phyloP scores from a whole-genome alignment of 2,329 filamentous ascomycete species.

The Diplocarpon mali region DNA sequence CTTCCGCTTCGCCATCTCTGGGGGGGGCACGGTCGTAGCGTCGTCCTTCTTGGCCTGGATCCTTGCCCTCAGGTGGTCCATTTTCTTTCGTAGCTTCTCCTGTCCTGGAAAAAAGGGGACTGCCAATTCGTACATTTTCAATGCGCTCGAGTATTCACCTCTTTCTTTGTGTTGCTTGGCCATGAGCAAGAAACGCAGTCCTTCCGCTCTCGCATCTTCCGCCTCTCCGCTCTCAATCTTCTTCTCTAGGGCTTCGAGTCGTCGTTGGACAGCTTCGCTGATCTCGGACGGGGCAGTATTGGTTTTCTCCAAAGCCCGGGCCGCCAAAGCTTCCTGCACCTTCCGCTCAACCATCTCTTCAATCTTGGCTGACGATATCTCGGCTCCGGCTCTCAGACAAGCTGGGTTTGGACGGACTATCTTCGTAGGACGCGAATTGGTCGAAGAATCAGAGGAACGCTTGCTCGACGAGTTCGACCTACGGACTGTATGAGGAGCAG shows the following conservation, averaged over 20 bases:
- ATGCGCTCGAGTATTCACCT: slow-evolving; percentile 65
- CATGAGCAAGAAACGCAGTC: slow-evolving; percentile 76
- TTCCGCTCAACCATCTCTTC: slow-evolving; percentile 90
- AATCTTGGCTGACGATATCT: slow-evolving; percentile 62
- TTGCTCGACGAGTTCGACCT: slow-evolving; percentile 25
- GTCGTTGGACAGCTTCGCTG: slow-evolving; percentile 66
- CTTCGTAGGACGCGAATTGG: slow-evolving; percentile 36
- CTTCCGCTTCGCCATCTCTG: slow-evolving; percentile 10
- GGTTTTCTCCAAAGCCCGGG: slow-evolving; percentile 51
- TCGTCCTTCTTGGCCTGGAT: slow-evolving; percentile 32
- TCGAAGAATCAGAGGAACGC: slow-evolving; percentile 23
- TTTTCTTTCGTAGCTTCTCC: slow-evolving; percentile 62
- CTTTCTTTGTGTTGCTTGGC: slow-evolving; percentile 81
- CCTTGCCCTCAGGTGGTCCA: slow-evolving; percentile 47
- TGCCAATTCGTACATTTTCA: slow-evolving; percentile 80
- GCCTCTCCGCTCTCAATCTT: slow-evolving; percentile 58
- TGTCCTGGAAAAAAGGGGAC: slow-evolving; percentile 79
- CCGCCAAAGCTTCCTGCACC: slow-evolving; percentile 77
- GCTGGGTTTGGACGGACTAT: slow-evolving; percentile 30
- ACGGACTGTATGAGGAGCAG: slow-evolving; percentile 18
- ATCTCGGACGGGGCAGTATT: slow-evolving; percentile 39
- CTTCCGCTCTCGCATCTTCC: slow-evolving; percentile 69
- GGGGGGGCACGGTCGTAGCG: slow-evolving; percentile 3
- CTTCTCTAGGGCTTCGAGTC: slow-evolving; percentile 74
- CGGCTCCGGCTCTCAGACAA: slow-evolving; percentile 20